These are phyloP conservation scores for Nicotiana tabacum DNA, from an alignment of 257 asterid genomes.

Conservation along the genomic window DNA sequence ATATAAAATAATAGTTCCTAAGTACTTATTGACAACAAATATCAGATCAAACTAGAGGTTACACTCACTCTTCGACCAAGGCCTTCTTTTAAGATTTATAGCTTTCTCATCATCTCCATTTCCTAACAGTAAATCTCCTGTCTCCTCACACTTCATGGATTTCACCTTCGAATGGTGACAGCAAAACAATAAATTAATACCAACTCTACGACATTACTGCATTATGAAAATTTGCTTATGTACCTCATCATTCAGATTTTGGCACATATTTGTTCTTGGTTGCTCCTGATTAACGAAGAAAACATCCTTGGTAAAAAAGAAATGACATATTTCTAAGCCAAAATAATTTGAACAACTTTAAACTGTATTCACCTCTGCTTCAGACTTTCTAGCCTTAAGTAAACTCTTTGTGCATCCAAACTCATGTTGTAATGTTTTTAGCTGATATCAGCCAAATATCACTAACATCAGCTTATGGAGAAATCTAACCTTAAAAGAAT, in stretches of 20 bases:
- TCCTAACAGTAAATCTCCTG: constrained; percentile 20
- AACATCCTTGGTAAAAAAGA: not conserved
- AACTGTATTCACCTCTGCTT: constrained; percentile 40
- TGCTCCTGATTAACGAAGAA: constrained; percentile 31
- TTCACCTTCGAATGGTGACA: constrained; percentile 25
- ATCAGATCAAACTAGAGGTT: not conserved
- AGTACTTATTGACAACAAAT: not conserved
- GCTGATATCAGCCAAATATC: constrained; percentile 31
- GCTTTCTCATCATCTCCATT: constrained; percentile 26
- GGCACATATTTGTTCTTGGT: constrained; percentile 10
- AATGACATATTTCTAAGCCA: not conserved
- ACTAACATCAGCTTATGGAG: not conserved
- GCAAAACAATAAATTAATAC: not conserved
- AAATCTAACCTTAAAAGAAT: not conserved
- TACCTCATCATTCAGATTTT: constrained; percentile 43
- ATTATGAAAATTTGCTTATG: not conserved
- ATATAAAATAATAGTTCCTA: constrained; percentile 10
- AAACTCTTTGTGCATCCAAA: constrained; percentile 57
- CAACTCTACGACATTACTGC: not conserved
- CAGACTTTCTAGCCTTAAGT: constrained; percentile 39
- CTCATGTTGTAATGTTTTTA: constrained; percentile 59
- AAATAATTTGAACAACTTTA: not conserved
- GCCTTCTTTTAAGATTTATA: constrained; percentile 23
- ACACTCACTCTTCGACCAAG: constrained; percentile 41
- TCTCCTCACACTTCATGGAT: constrained; percentile 16